Conservation (phyloP, 1,139 yeast species). For the Lodderomyces parapsilosis region DNA sequence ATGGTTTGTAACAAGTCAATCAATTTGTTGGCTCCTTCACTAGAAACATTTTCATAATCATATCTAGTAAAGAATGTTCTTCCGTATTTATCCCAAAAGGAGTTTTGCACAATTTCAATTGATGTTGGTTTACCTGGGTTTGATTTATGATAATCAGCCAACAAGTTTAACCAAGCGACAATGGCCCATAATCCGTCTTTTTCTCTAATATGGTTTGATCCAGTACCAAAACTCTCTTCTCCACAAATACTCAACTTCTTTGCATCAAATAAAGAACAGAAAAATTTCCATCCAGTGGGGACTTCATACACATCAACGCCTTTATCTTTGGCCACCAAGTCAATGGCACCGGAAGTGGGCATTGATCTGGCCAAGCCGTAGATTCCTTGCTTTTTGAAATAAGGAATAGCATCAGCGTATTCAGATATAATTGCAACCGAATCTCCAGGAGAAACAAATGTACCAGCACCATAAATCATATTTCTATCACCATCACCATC, state of each 20-base stretch:
- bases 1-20: slow-evolving; percentile 53
- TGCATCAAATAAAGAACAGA: slow-evolving; percentile 92
- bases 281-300: slow-evolving; percentile 99
- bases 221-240: slow-evolving; percentile 97
- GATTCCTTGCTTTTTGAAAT: slow-evolving; percentile 82
- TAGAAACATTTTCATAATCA: slow-evolving; percentile 82
- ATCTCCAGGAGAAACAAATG: slow-evolving; percentile 98
- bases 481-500: slow-evolving; percentile 99
- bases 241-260: slow-evolving; percentile 94
- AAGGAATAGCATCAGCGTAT: slow-evolving; percentile 85
- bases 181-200: slow-evolving; percentile 99
- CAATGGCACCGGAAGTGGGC: slow-evolving; percentile 97
- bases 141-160: slow-evolving; percentile 73
- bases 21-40: slow-evolving; percentile 73
- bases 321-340: slow-evolving; percentile 80
- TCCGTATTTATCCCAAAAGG: slow-evolving; percentile 92
- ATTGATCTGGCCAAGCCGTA: slow-evolving; percentile 96
- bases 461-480: slow-evolving; percentile 95
- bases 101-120: slow-evolving; percentile 75
- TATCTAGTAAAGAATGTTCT: slow-evolving; percentile 97
- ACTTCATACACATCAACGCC: slow-evolving; percentile 84
- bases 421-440: slow-evolving; percentile 97
- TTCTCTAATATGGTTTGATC: slow-evolving; percentile 95
- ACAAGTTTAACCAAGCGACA: slow-evolving; percentile 93
- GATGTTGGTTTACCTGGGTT: slow-evolving; percentile 54